Percentiles rank a stretch among this genome's conserved stretches.
Conservation (phyloP, 2,329 filamentous ascomycete species). For the Ophiocordyceps polyrhachis-furcata region DNA sequence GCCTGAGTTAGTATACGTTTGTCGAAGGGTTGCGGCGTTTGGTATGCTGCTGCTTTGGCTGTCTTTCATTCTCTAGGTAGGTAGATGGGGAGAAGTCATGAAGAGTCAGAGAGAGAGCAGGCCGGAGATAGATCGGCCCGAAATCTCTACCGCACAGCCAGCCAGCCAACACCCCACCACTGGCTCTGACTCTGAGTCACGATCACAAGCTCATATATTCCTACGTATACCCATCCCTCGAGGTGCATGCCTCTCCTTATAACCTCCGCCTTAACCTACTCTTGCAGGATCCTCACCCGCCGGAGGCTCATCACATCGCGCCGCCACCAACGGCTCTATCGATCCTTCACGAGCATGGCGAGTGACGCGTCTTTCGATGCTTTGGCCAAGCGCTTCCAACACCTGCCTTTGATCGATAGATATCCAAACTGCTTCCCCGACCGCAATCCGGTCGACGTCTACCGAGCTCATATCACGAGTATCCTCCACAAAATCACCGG, state of each 20-base stretch:
- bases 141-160: not conserved
- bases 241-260: not conserved
- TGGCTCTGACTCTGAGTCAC: not conserved
- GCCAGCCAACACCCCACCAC: not conserved
- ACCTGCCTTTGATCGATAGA: slow-evolving; percentile 2
- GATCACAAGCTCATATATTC: not conserved
- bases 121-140: not conserved
- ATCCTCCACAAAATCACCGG: slow-evolving; percentile 3
- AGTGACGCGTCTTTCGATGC: slow-evolving; percentile 2
- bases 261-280: not conserved
- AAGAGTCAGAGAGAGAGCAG: not conserved
- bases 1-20: not conserved
- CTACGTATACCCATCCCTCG: not conserved
- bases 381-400: slow-evolving; percentile 1
- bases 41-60: not conserved
- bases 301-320: not conserved
- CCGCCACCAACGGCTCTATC: not conserved
- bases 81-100: not conserved
- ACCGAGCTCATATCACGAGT: slow-evolving; percentile 3
- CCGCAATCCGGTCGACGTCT: slow-evolving; percentile 3
- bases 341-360: slow-evolving; percentile 1
- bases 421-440: slow-evolving; percentile 2
- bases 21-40: not conserved
- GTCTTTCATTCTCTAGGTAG: not conserved
- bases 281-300: not conserved